A percentile compares a stretch with the other conserved stretches of the same genome.
Evolutionary conservation across 768 basidiomycete genomes (phyloP).

Genomic region (Butyriboletus loyo): DNA sequence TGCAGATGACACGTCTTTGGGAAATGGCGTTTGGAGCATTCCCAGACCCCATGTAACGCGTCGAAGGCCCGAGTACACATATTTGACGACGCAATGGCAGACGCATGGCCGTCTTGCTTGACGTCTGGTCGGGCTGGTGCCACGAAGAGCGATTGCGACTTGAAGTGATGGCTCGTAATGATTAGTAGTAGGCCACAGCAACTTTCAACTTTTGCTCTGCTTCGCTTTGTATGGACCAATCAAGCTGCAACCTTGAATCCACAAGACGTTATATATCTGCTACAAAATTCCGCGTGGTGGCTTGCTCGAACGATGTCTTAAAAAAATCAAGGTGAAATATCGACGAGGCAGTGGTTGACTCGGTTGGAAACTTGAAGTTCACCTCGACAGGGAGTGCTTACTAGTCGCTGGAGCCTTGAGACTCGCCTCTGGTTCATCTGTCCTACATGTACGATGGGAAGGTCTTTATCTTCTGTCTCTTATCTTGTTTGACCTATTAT

Average conservation of each 20-base stretch:
- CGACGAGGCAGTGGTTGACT: too few species aligned
- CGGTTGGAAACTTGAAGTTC: too few species aligned
- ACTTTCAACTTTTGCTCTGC: too few species aligned
- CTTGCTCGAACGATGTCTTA: too few species aligned
- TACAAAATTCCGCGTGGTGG: too few species aligned
- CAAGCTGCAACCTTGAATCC: too few species aligned
- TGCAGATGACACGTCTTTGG: conserved; percentile 7
- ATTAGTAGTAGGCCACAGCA: too few species aligned
- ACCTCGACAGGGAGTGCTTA: too few species aligned
- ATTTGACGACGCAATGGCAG: background rate
- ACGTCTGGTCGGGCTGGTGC: background rate
- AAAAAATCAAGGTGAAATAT: too few species aligned
- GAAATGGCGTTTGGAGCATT: background rate
- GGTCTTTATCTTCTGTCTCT: background rate
- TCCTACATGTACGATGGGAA: background rate
- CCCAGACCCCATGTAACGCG: background rate
- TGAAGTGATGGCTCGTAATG: background rate
- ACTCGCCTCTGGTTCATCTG: background rate
- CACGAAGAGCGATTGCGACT: background rate
- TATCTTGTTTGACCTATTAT: background rate
- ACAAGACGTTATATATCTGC: too few species aligned
- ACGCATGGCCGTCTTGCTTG: background rate
- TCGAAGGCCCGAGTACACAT: background rate
- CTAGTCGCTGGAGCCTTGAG: too few species aligned
- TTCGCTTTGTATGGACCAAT: too few species aligned